Evolutionary conservation across 2,329 filamentous ascomycete genomes (phyloP).

Genomic region (Alternaria tenuissima): DNA sequence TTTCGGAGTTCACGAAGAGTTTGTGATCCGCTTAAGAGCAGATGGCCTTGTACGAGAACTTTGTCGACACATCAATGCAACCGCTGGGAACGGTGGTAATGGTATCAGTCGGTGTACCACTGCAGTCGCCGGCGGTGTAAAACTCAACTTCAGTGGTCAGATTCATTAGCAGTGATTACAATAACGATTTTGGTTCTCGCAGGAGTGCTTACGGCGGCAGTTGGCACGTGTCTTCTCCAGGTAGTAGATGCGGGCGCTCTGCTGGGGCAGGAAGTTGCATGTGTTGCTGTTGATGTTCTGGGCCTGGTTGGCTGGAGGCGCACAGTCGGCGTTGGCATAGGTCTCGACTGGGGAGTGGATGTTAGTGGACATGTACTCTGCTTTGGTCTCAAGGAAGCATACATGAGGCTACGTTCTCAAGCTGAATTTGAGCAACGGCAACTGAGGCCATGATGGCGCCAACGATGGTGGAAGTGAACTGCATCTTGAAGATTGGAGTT

Average conservation of each 20-base stretch:
- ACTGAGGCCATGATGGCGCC: constrained; percentile 12
- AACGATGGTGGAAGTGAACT: constrained; percentile 9
- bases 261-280: constrained; percentile 6
- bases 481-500: constrained; percentile 6
- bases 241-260: constrained; percentile 9
- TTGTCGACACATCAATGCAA: constrained; percentile 9
- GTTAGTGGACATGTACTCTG: neutral
- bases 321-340: constrained; percentile 4
- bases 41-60: constrained; percentile 10
- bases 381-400: neutral
- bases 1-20: neutral
- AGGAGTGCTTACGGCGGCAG: constrained; percentile 6
- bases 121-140: constrained; percentile 2
- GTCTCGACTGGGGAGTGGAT: constrained; percentile 4
- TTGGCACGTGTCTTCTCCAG: constrained; percentile 13
- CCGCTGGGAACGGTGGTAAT: constrained; percentile 10
- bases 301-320: neutral
- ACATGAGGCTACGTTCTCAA: constrained; percentile 16
- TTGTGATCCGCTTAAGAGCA: neutral
- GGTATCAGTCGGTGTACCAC: neutral
- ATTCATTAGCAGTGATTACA: neutral
- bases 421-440: constrained; percentile 6
- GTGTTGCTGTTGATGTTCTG: constrained; percentile 16
- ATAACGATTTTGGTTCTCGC: neutral
- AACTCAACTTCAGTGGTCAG: constrained; percentile 5